These are phyloP conservation scores for Russula emetica DNA, from an alignment of 768 basidiomycete species.

Conservation along the genomic window DNA sequence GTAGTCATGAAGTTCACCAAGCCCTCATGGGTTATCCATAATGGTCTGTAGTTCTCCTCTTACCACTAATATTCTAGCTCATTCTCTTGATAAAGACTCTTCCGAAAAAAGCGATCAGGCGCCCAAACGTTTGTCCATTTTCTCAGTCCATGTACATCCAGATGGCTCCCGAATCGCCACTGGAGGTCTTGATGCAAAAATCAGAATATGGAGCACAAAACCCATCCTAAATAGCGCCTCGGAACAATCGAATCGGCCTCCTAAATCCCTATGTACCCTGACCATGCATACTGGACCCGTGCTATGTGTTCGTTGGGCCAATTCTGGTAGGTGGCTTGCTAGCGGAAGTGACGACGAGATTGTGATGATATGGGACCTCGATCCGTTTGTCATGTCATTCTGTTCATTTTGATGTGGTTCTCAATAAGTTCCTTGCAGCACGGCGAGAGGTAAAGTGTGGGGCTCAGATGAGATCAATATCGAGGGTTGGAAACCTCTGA, in stretches of 20 bases:
- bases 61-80: neutral
- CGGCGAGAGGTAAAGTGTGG: constrained; percentile 82
- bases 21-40: constrained; percentile 83
- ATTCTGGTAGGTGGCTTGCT: constrained; percentile 89
- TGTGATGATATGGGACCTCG: constrained; percentile 95
- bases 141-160: constrained; percentile 90
- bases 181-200: constrained; percentile 91
- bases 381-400: constrained; percentile 63
- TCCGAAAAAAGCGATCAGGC: constrained; percentile 56
- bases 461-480: constrained; percentile 94
- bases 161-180: constrained; percentile 97
- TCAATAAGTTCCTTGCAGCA: constrained; percentile 39
- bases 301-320: constrained; percentile 86
- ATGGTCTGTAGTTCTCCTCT: constrained; percentile 44
- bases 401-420: neutral
- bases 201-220: constrained; percentile 96
- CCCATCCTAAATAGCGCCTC: constrained; percentile 80
- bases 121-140: constrained; percentile 74
- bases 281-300: constrained; percentile 94
- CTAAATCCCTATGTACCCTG: constrained; percentile 85
- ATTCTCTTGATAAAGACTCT: constrained; percentile 34
- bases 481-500: constrained; percentile 95
- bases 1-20: constrained; percentile 76
- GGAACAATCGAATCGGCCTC: constrained; percentile 63
- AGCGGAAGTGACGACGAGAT: constrained; percentile 96